Base-by-base conservation (phyloP, 345 rosid species). In the Garcia nutans region DNA sequence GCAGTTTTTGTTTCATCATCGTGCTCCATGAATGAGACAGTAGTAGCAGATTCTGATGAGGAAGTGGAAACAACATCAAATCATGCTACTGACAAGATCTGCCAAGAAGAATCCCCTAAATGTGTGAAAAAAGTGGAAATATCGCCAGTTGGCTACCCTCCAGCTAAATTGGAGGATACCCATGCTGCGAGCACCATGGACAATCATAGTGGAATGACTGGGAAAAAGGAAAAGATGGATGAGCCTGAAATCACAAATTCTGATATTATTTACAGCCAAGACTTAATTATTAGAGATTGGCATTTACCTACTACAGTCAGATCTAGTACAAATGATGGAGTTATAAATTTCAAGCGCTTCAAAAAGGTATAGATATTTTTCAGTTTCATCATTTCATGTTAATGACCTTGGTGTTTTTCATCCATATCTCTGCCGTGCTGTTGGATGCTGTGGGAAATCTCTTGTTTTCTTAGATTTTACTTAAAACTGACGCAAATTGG, bases 11-110 rank as follows among this genome's bases (percentile, higher is more conserved):
- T 93, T 81, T 90, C 97, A 70, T 93, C 97, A 65, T 95, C 98
- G 22, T 93, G 97, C 89, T 93, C 99, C 77, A 93, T 96, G 59
- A 97, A 93, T 33, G 99, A 89, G 91, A 95, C 99, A 61, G 84
- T 91, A 64, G 99, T 95, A 71, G 97, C 97, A 59, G 98, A 94
- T 80, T 92, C 97, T 47, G 97, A 92, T 47, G 86, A 78, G 12
- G 97, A 95, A 62, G 85, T 62, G 78, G 93, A 89, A 79, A 76
- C 87, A 45, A 81, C 86, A 58, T 83, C 91, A 23, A 73, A 74
- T 63, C 78, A 55, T 72, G 71, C 80, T 80, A 71, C 76, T 37
- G 79, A 74, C 73, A 73, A 80, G 55, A 80, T 64, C 60, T 65
- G 59, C 57, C 72, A n/a, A n/a, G n/a, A 64, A 65, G 57, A 6